Evolutionary conservation across 2,329 filamentous ascomycete genomes (phyloP).

Genomic region (Claviceps sorghi): DNA sequence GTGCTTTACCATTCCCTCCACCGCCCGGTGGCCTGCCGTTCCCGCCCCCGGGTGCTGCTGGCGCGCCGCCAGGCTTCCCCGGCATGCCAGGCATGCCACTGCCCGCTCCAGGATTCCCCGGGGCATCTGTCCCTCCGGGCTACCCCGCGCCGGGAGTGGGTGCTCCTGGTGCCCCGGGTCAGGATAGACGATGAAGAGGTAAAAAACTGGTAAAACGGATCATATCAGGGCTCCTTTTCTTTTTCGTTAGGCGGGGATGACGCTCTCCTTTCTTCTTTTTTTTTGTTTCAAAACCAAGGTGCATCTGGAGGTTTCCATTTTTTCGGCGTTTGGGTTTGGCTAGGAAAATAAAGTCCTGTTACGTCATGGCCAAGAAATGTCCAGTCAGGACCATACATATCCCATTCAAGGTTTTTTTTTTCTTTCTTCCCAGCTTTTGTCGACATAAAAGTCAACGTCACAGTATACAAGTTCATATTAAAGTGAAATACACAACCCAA

Average conservation of each 20-base stretch:
- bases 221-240: neutral
- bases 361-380: neutral
- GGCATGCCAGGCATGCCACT: conserved; percentile 24
- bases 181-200: conserved; percentile 22
- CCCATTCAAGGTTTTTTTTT: neutral
- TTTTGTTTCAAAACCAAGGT: conserved; percentile 6
- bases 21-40: conserved; percentile 24
- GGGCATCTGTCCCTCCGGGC: conserved; percentile 17
- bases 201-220: neutral
- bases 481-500: neutral
- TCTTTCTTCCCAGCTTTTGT: neutral
- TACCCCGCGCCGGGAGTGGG: conserved; percentile 6
- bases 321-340: conserved; percentile 15
- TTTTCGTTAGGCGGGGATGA: neutral
- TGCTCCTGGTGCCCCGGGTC: conserved; percentile 20
- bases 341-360: neutral
- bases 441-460: too few species aligned
- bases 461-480: neutral
- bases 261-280: conserved; percentile 1
- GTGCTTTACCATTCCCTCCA: conserved; percentile 23
- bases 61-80: conserved; percentile 17
- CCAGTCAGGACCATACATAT: too few species aligned
- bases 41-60: conserved; percentile 21
- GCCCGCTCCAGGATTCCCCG: conserved; percentile 29
- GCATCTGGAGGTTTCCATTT: conserved; percentile 15